Evolutionary conservation across 1,139 yeast genomes (phyloP).

Genomic region (Protomyces inundatus): DNA sequence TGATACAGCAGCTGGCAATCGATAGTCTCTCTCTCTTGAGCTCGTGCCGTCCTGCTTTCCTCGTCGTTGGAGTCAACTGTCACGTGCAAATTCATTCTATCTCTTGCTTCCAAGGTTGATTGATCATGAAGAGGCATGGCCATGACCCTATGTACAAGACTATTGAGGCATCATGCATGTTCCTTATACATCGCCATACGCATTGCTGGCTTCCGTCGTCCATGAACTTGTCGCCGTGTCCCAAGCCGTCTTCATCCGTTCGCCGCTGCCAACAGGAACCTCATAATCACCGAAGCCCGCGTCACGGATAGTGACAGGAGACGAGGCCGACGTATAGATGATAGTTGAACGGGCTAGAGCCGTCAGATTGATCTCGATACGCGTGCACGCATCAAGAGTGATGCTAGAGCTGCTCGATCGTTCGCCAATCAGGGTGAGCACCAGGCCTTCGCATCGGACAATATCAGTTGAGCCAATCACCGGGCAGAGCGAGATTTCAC

Average conservation of each 20-base stretch:
- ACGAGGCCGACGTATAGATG: not conserved
- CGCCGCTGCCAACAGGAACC: not conserved
- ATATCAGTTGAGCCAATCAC: not conserved
- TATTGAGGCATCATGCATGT: too few species aligned
- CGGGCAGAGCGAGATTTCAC: not conserved
- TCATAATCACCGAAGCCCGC: not conserved
- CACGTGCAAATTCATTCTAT: too few species aligned
- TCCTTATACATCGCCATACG: not conserved
- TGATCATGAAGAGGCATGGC: too few species aligned
- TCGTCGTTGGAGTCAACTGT: too few species aligned
- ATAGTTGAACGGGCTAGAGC: too few species aligned
- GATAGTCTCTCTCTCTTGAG: too few species aligned
- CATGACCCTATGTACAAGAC: too few species aligned
- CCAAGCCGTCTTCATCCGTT: not conserved
- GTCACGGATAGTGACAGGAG: not conserved
- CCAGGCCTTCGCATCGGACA: not conserved
- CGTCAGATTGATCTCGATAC: too few species aligned
- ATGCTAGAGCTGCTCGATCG: not conserved
- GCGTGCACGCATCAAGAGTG: not conserved
- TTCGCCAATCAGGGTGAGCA: not conserved
- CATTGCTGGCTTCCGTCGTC: not conserved
- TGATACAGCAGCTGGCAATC: too few species aligned
- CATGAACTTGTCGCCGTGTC: not conserved
- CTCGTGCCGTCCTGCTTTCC: too few species aligned
- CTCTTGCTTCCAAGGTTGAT: too few species aligned